Conservation (phyloP, 768 basidiomycete species). For the Trametes sanguinea region DNA sequence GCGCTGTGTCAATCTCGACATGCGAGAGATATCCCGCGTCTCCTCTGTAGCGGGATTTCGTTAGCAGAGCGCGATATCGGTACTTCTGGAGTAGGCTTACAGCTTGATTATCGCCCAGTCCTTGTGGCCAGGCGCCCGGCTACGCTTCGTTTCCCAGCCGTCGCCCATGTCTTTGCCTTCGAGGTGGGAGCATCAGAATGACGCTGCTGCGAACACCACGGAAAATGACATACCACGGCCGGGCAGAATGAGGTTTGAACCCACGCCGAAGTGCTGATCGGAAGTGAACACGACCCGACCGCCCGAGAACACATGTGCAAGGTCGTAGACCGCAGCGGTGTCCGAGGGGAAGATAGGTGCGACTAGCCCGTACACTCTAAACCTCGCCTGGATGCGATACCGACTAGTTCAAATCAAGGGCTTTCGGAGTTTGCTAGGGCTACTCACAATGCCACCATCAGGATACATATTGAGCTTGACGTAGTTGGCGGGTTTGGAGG, state of each 20-base stretch:
- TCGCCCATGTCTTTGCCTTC: slow-evolving; percentile 92
- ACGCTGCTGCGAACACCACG: slow-evolving; percentile 4
- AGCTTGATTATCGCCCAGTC: slow-evolving; percentile 92
- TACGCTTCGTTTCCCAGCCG: slow-evolving; percentile 98
- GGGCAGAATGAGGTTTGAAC: slow-evolving; percentile 87
- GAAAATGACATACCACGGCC: slow-evolving; percentile 62
- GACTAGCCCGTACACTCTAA: slow-evolving; percentile 87
- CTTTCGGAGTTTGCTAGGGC: too few species aligned
- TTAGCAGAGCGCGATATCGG: neutral
- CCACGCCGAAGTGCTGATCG: slow-evolving; percentile 94
- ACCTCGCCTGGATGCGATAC: slow-evolving; percentile 65
- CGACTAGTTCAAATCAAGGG: neutral
- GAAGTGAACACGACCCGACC: slow-evolving; percentile 83
- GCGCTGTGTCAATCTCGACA: slow-evolving; percentile 89
- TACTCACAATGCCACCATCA: slow-evolving; percentile 91
- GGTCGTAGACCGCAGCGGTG: slow-evolving; percentile 60
- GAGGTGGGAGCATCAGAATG: neutral
- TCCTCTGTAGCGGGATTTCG: slow-evolving; percentile 50
- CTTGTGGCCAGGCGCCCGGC: slow-evolving; percentile 73
- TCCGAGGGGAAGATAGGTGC: slow-evolving; percentile 59
- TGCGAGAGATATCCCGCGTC: slow-evolving; percentile 70
- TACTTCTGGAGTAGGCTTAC: slow-evolving; percentile 45
- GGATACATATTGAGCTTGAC: slow-evolving; percentile 96
- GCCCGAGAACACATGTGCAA: slow-evolving; percentile 89
- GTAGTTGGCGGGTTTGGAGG: slow-evolving; percentile 59